Conservation (phyloP, 1,139 yeast genomes). For the Saccharomycopsis hybrid region DNA sequence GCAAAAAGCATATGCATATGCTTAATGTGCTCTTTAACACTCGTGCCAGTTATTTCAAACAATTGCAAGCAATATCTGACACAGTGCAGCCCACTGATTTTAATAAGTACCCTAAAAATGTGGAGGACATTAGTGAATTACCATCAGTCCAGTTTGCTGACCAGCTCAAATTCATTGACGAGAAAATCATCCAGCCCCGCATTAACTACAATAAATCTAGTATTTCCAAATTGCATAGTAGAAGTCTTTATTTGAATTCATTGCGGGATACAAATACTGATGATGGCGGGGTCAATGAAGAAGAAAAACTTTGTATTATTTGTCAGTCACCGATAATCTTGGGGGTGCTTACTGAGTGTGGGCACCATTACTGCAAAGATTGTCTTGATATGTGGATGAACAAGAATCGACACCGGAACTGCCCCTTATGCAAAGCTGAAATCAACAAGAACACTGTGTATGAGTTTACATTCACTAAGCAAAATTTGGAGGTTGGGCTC, state of each 20-base stretch:
- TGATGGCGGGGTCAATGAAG: conserved; percentile 23
- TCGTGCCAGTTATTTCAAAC: conserved; percentile 73
- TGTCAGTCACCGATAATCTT: conserved; percentile 63
- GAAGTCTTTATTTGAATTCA: conserved; percentile 56
- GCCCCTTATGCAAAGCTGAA: conserved; percentile 72
- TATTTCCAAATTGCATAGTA: conserved; percentile 41
- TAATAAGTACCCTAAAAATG: conserved; percentile 24
- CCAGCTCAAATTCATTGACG: conserved; percentile 12
- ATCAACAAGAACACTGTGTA: conserved; percentile 45
- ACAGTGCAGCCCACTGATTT: conserved; percentile 38
- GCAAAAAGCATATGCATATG: conserved; percentile 43
- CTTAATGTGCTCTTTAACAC: conserved; percentile 68
- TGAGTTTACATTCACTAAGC: conserved; percentile 44
- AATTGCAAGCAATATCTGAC: conserved; percentile 81
- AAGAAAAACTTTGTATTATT: conserved; percentile 57
- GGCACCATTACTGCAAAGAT: conserved; percentile 78
- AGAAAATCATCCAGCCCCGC: conserved; percentile 16
- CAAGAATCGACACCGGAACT: conserved; percentile 36
- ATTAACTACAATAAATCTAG: conserved; percentile 23
- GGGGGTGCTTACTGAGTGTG: conserved; percentile 82
- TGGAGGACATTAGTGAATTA: conserved; percentile 19
- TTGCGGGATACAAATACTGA: conserved; percentile 29
- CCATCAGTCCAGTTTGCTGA: conserved; percentile 15
- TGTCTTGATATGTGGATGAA: conserved; percentile 71
- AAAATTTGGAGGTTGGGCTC: conserved; percentile 41